These are phyloP conservation scores for Aureobasidium uvarum DNA, from an alignment of 2,329 filamentous ascomycete genomes.

Conservation along the genomic window DNA sequence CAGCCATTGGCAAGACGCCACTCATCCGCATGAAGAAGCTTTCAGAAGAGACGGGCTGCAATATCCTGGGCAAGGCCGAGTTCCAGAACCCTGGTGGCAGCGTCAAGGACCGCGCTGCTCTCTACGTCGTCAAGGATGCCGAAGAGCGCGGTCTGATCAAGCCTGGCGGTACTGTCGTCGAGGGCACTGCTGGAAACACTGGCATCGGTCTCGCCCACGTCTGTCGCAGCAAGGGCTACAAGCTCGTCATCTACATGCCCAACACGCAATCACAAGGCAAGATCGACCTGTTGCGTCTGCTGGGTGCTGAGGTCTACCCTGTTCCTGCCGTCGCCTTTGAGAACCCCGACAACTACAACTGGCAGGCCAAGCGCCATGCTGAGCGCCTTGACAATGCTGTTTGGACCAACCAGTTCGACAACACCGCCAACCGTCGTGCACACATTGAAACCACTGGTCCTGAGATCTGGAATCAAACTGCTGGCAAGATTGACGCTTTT, in stretches of 20 bases:
- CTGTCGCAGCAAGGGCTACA: conserved; percentile 87
- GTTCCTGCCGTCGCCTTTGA: conserved; percentile 96
- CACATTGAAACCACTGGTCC: conserved; percentile 97
- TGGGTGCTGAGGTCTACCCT: conserved; percentile 93
- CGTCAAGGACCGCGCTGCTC: conserved; percentile 92
- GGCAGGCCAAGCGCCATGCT: conserved; percentile 89
- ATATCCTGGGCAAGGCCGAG: conserved; percentile 93
- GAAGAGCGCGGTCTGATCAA: conserved; percentile 80
- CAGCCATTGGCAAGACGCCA: conserved; percentile 96
- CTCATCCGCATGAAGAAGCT: conserved; percentile 86
- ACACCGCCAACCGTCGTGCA: conserved; percentile 86
- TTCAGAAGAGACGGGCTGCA: conserved; percentile 88
- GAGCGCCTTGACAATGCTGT: conserved; percentile 82
- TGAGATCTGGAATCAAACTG: conserved; percentile 94
- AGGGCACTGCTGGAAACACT: conserved; percentile 96
- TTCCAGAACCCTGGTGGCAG: conserved; percentile 98
- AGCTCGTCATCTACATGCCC: conserved; percentile 98
- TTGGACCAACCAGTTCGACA: conserved; percentile 99
- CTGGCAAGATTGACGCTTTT: conserved; percentile 84
- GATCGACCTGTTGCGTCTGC: conserved; percentile 83
- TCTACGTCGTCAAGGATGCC: conserved; percentile 91
- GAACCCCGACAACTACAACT: conserved; percentile 96
- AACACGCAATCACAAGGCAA: conserved; percentile 98
- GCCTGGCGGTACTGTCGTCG: conserved; percentile 89
- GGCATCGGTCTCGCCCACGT: conserved; percentile 97